These are phyloP conservation scores for Saccharomyces jurei DNA, from an alignment of 805 yeast species.

Conservation along the genomic window DNA sequence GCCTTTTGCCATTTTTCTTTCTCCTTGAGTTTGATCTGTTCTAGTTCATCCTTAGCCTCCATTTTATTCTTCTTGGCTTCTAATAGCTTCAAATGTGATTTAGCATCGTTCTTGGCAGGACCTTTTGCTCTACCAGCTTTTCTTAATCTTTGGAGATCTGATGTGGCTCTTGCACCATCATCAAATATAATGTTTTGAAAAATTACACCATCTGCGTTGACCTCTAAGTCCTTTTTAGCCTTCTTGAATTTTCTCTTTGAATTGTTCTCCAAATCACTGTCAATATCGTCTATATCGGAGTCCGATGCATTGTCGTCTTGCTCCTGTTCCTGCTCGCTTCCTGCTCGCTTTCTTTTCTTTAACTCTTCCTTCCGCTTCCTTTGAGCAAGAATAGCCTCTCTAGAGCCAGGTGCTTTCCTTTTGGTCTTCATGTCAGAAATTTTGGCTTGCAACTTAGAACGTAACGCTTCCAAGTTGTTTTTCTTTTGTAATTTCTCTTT, in stretches of 20 bases:
- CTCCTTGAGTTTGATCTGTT: conserved; percentile 47
- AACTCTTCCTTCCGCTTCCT: conserved; percentile 40
- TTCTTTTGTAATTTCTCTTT: conserved; percentile 32
- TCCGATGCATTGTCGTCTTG: conserved; percentile 32
- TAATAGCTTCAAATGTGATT: conserved; percentile 68
- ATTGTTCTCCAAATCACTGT: conserved; percentile 14
- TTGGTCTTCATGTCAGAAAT: conserved; percentile 63
- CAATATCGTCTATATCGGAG: conserved; percentile 18
- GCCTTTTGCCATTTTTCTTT: conserved; percentile 82
- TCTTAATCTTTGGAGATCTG: conserved; percentile 56
- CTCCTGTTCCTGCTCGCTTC: conserved; percentile 34
- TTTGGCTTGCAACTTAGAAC: conserved; percentile 70
- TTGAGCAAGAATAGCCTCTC: conserved; percentile 70
- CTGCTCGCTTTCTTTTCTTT: conserved; percentile 23
- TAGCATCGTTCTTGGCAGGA: conserved; percentile 75
- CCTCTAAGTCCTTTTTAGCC: conserved; percentile 25
- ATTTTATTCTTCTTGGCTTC: conserved; percentile 67
- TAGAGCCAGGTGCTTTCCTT: conserved; percentile 90
- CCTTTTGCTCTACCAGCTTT: conserved; percentile 56
- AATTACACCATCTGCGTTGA: conserved; percentile 42
- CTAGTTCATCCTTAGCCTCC: conserved; percentile 53
- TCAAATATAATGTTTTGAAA: conserved; percentile 77
- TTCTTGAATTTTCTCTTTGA: conserved; percentile 29
- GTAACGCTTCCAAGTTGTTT: conserved; percentile 54
- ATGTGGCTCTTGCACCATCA: conserved; percentile 73